phyloP scores from a whole-genome alignment of 2,329 filamentous ascomycete species.

The Karstenula rhodostoma region DNA sequence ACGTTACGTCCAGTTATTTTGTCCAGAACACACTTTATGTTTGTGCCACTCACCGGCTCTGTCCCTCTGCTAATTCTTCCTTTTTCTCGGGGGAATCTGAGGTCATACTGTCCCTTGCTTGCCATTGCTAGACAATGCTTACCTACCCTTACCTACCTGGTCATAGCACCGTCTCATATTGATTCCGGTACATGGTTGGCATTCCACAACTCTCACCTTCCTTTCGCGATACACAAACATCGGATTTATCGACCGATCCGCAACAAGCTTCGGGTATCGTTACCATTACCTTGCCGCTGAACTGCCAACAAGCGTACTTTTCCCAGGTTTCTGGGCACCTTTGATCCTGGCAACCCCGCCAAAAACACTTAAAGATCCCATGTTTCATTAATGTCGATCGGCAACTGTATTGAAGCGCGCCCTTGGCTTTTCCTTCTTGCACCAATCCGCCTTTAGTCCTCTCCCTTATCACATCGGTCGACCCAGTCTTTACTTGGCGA shows the following conservation, averaged over 20 bases:
- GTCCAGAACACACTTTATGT: too few relatives aligned
- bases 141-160: not conserved
- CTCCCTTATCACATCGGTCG: not conserved
- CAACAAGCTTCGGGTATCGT: not conserved
- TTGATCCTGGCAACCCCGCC: constrained; percentile 5
- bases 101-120: not conserved
- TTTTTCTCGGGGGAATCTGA: not conserved
- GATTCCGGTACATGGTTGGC: not conserved
- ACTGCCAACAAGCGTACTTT: not conserved
- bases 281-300: not conserved
- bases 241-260: not conserved
- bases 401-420: not conserved
- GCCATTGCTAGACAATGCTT: not conserved
- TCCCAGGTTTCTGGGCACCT: constrained; percentile 4
- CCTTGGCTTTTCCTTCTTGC: not conserved
- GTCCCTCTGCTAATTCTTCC: not conserved
- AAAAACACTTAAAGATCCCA: not conserved
- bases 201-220: not conserved
- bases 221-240: constrained; percentile 1
- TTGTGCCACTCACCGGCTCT: not conserved
- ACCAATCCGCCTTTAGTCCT: not conserved
- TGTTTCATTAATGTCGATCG: constrained; percentile 2
- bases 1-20: not conserved
- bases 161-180: not conserved
- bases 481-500: constrained; percentile 9